Conservation (phyloP, 2,329 filamentous ascomycete genomes). For the Trichoderma asperellum region DNA sequence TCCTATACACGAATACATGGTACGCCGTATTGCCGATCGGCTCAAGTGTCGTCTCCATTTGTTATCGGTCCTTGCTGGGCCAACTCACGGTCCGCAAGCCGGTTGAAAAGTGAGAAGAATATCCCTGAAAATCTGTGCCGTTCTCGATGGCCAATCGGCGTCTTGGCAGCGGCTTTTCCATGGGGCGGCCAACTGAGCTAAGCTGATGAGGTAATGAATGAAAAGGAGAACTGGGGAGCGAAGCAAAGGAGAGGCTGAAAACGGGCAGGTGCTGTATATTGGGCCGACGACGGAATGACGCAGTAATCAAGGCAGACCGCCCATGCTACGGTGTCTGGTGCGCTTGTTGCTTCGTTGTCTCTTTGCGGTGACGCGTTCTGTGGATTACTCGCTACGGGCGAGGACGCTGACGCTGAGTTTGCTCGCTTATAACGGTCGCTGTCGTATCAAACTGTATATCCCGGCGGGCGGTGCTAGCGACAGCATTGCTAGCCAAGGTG, state of each 20-base stretch:
- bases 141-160: neutral
- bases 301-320: conserved; percentile 13
- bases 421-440: neutral
- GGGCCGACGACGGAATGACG: conserved; percentile 18
- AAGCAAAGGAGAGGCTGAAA: neutral
- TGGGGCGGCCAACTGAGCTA: conserved; percentile 21
- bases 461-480: neutral
- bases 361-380: conserved; percentile 8
- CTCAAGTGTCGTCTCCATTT: neutral
- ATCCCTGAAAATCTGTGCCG: conserved; percentile 6
- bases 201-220: conserved; percentile 21
- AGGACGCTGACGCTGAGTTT: neutral
- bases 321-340: neutral
- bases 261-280: conserved; percentile 6
- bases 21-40: conserved; percentile 1
- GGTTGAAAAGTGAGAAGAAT: neutral
- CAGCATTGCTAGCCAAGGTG: neutral
- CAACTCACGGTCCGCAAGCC: conserved; percentile 12
- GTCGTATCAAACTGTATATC: neutral
- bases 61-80: neutral
- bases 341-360: neutral
- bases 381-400: conserved; percentile 15
- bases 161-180: conserved; percentile 27
- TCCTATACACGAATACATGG: neutral
- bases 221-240: conserved; percentile 4